Base-by-base conservation (phyloP, 768 basidiomycete species). In the Agaricus sinodeliciosus region DNA sequence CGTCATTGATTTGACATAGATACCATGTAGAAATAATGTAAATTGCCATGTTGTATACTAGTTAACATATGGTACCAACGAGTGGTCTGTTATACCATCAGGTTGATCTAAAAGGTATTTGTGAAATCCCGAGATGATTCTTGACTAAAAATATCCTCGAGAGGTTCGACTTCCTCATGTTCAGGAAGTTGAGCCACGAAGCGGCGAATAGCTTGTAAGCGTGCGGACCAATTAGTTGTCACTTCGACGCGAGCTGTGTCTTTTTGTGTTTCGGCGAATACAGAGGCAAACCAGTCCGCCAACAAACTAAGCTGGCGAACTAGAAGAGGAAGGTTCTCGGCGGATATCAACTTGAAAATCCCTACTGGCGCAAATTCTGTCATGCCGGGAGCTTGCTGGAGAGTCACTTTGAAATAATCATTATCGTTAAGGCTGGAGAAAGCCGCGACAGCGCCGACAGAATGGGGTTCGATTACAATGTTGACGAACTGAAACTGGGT, bases 401-500 rank as follows among this genome's bases (percentile, higher is more conserved):
- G 78, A 12, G 84, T 90, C 55, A 98, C 84, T 63, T 91, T 94
- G 80, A 96, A 99, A 69, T 92, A 97, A 65, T 97, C 93, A 67
- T 89, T 88, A 68, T 95, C 91, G 62, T 93, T 85, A 28, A 81
- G 62, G 60, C 84, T 87, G 4, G 89, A 90, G 66, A 86, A 92
- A 27, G 91, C 89, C 3, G 90, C 84, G 56, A 90, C 86, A 31
- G 87, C 80, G 27, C 88, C 90, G 48, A 84, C 72, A 11, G 90
- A 92, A 67, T 90, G 93, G 0, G 96, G 93, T 62, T 96, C 91
- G 64, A 99, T 86, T 62, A 99, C 85, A 62, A 99, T 91, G 70
- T 98, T 98, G 62, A 97, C 83, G 63, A 95, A 97, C 65, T 97
- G 94, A 75, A 95, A 99, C 63, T 91, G 84, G 8, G 95, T 95